Evolutionary conservation across 1,284 basidiomycete species (phyloP), one percentile per base, ranked within the genome.

Genomic region (Cutaneotrichosporon sp.): DNA sequence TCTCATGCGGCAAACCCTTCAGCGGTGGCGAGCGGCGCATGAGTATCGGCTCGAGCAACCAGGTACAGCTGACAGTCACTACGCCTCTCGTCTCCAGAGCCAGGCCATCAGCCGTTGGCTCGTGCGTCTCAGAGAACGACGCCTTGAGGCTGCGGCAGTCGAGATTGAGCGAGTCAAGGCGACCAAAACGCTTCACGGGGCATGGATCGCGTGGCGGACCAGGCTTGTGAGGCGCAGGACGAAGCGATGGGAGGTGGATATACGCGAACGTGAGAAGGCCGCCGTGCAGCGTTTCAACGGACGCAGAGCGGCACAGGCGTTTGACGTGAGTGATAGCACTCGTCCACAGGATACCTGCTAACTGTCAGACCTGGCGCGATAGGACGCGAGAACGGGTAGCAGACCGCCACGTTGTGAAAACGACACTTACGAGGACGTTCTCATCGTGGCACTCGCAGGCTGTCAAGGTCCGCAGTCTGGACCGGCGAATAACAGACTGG

Each of bases 1-100:
- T 6, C 61, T 73, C 11, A 61, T 73, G 5, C 64, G 67, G 2
- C 69, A 72, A 42, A 59, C 59, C 1, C 60, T 75, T 3, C 38
- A 46, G 7, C 62, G 61, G 35, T 75, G 73, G 73, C 55, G 56
- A 10, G 50, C 47, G 1, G 41, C 52, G 0, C 52, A 61, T 34
- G 59, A 61, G 9, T 48, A 49, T 16, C 60, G 61, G 5, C 59
- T 71, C 1, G 37, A 49, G 6, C 51, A 64, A 11, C 64, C 67
- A 1, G 61, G 55, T n/a, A 68, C 65, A 0, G 71, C 71, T 1
- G 67, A 70, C 34, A 37, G 45, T 2, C 68, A 71, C 48, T 61
- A 60, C 17, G 47, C 46, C n/a, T 48, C 52, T 10, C 45, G 55
- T 22, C 48, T 66, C 9, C 56, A 66, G 47, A 37, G 43, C 7